phyloP scores from a whole-genome alignment of 1,284 basidiomycete genomes.

The Trametes versicolor region DNA sequence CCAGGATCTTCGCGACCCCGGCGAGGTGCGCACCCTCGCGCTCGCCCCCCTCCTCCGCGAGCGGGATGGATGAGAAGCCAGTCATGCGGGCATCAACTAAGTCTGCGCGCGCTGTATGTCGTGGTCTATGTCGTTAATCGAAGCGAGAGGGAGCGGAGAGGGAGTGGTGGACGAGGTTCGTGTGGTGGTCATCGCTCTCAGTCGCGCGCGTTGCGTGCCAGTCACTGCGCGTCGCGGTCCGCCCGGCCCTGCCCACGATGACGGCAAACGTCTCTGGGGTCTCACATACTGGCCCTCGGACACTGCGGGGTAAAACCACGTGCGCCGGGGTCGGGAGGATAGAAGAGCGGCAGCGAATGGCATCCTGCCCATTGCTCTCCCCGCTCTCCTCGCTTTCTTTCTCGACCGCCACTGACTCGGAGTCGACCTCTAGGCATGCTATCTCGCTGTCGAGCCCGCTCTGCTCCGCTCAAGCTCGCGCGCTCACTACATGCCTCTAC shows the following conservation, averaged over 20 bases:
- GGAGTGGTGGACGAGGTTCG: not conserved
- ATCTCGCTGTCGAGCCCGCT: constrained; percentile 19
- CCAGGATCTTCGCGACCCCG: constrained; percentile 64
- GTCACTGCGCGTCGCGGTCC: constrained; percentile 8
- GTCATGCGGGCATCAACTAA: constrained; percentile 49
- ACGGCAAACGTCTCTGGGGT: not conserved
- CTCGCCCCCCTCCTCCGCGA: constrained; percentile 48
- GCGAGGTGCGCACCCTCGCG: constrained; percentile 54
- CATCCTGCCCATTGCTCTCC: not conserved
- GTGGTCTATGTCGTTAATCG: not conserved
- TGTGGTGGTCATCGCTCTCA: not conserved
- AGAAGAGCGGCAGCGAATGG: not conserved
- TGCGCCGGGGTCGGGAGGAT: not conserved
- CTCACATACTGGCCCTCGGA: not conserved
- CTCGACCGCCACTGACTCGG: not conserved
- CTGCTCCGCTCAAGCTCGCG: constrained; percentile 7
- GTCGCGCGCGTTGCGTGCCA: too few species aligned
- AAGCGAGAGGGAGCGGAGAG: not conserved
- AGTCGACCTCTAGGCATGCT: constrained; percentile 19
- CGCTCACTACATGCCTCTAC: constrained; percentile 45
- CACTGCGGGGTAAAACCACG: constrained; percentile 7
- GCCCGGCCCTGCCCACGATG: not conserved
- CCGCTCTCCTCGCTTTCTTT: not conserved
- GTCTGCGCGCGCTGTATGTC: not conserved
- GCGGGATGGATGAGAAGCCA: constrained; percentile 54